Conservation (phyloP, 2,329 filamentous ascomycete species). For the Hirsutella thompsonii region DNA sequence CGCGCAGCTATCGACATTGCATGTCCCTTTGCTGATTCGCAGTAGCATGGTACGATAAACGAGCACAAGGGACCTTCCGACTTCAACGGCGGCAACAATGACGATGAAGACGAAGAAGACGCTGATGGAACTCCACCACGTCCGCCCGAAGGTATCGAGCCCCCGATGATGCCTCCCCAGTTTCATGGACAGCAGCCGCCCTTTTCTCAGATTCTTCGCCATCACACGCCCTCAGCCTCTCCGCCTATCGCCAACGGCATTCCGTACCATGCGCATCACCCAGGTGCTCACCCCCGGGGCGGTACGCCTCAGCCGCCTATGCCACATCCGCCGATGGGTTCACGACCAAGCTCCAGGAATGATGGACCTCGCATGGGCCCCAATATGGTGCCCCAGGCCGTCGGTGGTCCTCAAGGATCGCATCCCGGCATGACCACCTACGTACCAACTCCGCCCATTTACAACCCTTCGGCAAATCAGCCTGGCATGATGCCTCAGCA, state of each 20-base stretch:
- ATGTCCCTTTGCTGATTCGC: neutral
- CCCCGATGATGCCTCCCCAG: conserved; percentile 56
- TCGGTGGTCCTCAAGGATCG: conserved; percentile 34
- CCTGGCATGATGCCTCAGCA: conserved; percentile 23
- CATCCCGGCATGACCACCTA: conserved; percentile 61
- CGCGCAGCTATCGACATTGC: too few relatives aligned
- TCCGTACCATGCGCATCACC: conserved; percentile 44
- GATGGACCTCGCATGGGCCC: conserved; percentile 64
- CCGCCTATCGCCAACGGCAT: conserved; percentile 75
- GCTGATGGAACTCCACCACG: conserved; percentile 57
- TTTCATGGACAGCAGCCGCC: conserved; percentile 49
- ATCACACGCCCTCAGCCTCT: conserved; percentile 73
- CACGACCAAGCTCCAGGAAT: conserved; percentile 59
- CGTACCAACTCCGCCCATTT: conserved; percentile 76
- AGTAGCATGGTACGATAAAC: conserved; percentile 77
- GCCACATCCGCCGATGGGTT: conserved; percentile 62
- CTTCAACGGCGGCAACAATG: conserved; percentile 78
- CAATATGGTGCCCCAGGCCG: conserved; percentile 55
- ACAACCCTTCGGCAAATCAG: conserved; percentile 45
- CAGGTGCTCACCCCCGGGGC: conserved; percentile 40
- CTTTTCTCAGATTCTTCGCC: conserved; percentile 74
- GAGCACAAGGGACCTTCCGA: conserved; percentile 94
- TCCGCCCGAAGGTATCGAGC: conserved; percentile 41
- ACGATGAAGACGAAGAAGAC: conserved; percentile 64
- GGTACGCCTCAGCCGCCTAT: conserved; percentile 65